Conservation (phyloP, 2,329 filamentous ascomycete genomes). For the Colletotrichum viniferum region DNA sequence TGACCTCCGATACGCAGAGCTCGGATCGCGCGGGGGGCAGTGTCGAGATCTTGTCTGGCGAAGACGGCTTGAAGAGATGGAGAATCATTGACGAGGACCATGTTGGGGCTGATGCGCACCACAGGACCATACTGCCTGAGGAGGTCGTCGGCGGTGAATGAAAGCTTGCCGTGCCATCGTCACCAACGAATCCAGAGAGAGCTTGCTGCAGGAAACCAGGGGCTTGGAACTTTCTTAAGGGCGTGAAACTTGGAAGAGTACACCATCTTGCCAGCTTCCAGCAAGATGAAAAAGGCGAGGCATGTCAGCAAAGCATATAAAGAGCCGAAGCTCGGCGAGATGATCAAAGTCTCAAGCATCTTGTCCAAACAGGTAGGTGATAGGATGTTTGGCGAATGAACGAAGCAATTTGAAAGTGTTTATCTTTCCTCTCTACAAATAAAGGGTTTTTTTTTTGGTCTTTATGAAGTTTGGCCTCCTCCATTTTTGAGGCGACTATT, state of each 20-base stretch:
- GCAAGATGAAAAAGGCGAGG: background rate
- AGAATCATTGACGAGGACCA: constrained; percentile 29
- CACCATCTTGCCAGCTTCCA: background rate
- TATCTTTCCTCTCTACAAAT: background rate
- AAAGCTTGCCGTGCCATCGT: constrained; percentile 23
- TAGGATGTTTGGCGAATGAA: background rate
- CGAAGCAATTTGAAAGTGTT: background rate
- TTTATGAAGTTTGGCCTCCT: background rate
- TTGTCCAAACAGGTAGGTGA: background rate
- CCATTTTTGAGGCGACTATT: background rate
- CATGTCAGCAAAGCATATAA: background rate
- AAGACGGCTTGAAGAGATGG: constrained; percentile 14
- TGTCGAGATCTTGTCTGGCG: constrained; percentile 20
- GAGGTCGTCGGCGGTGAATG: constrained; percentile 18
- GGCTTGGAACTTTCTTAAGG: background rate
- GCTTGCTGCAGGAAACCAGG: constrained; percentile 11
- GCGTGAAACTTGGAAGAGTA: background rate
- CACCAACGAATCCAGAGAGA: constrained; percentile 23
- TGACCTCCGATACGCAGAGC: constrained; percentile 24
- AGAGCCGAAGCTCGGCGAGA: background rate
- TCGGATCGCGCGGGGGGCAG: constrained; percentile 21
- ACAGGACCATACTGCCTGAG: constrained; percentile 26
- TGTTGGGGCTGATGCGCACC: constrained; percentile 27
- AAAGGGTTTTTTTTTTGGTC: background rate
- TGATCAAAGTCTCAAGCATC: background rate